These are phyloP conservation scores for Aspergillus niger DNA, from an alignment of 2,329 filamentous ascomycete genomes.

Conservation along the genomic window DNA sequence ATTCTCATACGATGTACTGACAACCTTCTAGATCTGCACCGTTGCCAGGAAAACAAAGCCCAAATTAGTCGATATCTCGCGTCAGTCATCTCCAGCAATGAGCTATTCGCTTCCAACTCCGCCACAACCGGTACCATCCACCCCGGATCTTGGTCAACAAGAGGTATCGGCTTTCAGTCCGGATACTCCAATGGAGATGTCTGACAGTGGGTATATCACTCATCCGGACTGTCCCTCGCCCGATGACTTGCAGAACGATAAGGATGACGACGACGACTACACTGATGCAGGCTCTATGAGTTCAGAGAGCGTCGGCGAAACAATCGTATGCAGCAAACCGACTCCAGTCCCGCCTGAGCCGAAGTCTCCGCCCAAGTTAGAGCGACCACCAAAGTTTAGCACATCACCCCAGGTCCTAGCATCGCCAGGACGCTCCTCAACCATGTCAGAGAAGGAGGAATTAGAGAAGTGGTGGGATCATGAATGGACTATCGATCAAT, in stretches of 20 bases:
- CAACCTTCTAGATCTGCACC: conserved; percentile 30
- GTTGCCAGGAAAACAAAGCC: conserved; percentile 41
- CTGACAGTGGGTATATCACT: conserved; percentile 39
- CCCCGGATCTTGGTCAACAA: conserved; percentile 36
- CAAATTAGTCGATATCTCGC: conserved; percentile 42
- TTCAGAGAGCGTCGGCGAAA: conserved; percentile 31
- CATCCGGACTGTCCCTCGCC: conserved; percentile 32
- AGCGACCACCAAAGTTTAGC: conserved; percentile 20
- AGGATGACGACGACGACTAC: conserved; percentile 32
- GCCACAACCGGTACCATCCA: conserved; percentile 34
- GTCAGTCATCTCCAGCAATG: conserved; percentile 37
- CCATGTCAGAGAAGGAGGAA: conserved; percentile 30
- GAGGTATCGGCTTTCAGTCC: conserved; percentile 45
- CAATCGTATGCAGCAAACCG: conserved; percentile 26
- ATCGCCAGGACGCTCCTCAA: conserved; percentile 24
- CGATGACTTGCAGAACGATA: conserved; percentile 25
- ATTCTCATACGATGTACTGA: conserved; percentile 7
- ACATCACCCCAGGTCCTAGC: conserved; percentile 18
- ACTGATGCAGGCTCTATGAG: conserved; percentile 30
- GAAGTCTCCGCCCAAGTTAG: conserved; percentile 22
- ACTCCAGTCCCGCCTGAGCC: conserved; percentile 21
- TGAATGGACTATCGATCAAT: conserved; percentile 43
- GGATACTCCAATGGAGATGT: conserved; percentile 40
- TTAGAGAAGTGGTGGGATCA: conserved; percentile 40
- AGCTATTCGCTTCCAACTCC: conserved; percentile 28